Evolutionary conservation across 2,329 filamentous ascomycete genomes (phyloP), one percentile per base, ranked within the genome.

Genomic region (Aspergillus tamarii): DNA sequence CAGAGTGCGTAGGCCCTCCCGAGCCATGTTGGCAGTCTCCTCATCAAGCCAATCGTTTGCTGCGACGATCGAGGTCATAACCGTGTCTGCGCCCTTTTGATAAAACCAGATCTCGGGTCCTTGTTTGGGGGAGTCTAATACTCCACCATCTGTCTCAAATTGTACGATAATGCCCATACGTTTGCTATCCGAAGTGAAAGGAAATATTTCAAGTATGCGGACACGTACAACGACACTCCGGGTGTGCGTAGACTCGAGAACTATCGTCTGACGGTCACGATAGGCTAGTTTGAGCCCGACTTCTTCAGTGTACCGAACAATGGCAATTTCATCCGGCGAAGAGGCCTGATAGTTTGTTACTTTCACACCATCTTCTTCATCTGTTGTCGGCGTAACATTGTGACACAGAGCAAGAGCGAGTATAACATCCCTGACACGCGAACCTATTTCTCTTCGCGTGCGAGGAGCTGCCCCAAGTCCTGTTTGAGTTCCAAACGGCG

Each of bases 31-130:
- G n/a, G 93, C 92, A 0, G 95, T 98, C 78, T 99, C 95, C 77
- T 99, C 95, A 70, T 99, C 95, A 0, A 99, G 88, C 96, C 95
- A 99, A 81, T 99, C 95, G 74, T 98, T 99, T 21, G 94, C 88
- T 9, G 91, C 92, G 41, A 99, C 95, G 68, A 99, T 98, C 3
- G 90, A 86, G n/a, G 90, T 88, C 96, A 99, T 99, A 67, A 99
- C 94, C 0, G 95, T 98, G 76, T 99, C 96, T 3, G 95, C 96
- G 65, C 95, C 95, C 79, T 99, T 99, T 73, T 99, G 94, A 74
- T 94, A 98, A 80, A 99, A 99, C 91, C 94, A 97, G 34, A 98
- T 94, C 74, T 98, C 94, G 16, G 91, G 89, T 54, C 84, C 84
- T 12, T 84, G 82, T 12, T 87, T 79, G 45, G 81, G 79, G 0